These are phyloP conservation scores for Umbelopsis sp. DNA, from an alignment of 192 early-diverging fungal genomes.

Conservation along the genomic window DNA sequence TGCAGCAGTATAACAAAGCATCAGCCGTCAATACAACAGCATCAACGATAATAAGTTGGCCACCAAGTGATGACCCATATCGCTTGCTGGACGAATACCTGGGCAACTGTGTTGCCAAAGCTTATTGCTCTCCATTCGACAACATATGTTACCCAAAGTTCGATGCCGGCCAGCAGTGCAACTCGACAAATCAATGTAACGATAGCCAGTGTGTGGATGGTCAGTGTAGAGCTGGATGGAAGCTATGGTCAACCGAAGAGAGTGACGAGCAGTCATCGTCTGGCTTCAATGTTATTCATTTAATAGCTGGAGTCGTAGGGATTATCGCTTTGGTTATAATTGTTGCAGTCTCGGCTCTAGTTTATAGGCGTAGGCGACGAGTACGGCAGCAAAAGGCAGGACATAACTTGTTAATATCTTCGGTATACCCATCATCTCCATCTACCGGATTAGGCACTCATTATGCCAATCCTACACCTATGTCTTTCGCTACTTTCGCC, in stretches of 20 bases:
- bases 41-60: constrained; percentile 2
- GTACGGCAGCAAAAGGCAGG: neutral
- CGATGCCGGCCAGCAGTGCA: neutral
- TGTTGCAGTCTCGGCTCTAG: neutral
- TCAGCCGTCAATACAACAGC: neutral
- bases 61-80: constrained; percentile 10
- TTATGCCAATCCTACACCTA: neutral
- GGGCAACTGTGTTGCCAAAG: constrained; percentile 4
- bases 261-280: neutral
- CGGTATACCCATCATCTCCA: neutral
- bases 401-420: neutral
- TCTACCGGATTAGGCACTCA: neutral
- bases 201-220: constrained; percentile 14
- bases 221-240: neutral
- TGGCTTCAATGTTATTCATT: constrained; percentile 24
- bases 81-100: neutral
- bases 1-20: neutral
- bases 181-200: constrained; percentile 9
- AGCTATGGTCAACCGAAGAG: neutral
- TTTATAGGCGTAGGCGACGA: constrained; percentile 17
- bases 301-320: constrained; percentile 25
- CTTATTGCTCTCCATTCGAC: constrained; percentile 4
- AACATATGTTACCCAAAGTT: neutral
- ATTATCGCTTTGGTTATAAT: neutral
- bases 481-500: constrained; percentile 3